Percentiles rank a stretch among this genome's conserved stretches.
Evolutionary conservation across 2,329 filamentous ascomycete genomes (phyloP).

Genomic region (Penicillium sp.): DNA sequence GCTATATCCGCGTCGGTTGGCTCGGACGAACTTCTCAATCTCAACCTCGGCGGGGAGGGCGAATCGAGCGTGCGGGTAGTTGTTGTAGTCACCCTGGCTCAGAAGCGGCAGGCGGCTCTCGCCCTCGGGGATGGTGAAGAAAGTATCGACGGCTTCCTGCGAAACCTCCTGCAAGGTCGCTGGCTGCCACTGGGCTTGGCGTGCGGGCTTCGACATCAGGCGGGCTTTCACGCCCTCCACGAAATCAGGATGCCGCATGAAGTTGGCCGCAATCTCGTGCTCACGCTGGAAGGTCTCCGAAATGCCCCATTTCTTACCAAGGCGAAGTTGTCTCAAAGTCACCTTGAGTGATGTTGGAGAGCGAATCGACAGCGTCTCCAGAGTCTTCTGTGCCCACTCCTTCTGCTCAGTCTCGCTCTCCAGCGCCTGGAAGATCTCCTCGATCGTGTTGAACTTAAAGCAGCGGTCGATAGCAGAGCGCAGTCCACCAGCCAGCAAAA

Average conservation of each 20-base stretch:
- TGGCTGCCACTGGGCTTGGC: slow-evolving; percentile 72
- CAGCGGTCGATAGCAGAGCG: slow-evolving; percentile 81
- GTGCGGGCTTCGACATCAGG: slow-evolving; percentile 67
- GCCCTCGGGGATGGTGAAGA: slow-evolving; percentile 59
- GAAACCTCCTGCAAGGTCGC: slow-evolving; percentile 66
- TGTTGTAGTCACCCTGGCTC: slow-evolving; percentile 58
- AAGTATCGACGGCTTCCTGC: slow-evolving; percentile 59
- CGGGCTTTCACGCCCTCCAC: slow-evolving; percentile 82
- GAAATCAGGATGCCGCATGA: slow-evolving; percentile 92
- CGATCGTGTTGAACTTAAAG: slow-evolving; percentile 66
- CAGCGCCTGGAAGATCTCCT: slow-evolving; percentile 69
- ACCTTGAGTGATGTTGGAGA: slow-evolving; percentile 88
- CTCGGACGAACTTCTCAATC: slow-evolving; percentile 48
- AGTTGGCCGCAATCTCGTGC: slow-evolving; percentile 75
- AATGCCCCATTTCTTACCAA: slow-evolving; percentile 75
- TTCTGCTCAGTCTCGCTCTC: slow-evolving; percentile 54
- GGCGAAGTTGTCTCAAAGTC: slow-evolving; percentile 74
- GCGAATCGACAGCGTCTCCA: slow-evolving; percentile 69
- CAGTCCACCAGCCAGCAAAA: slow-evolving; percentile 64
- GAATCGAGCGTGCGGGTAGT: slow-evolving; percentile 69
- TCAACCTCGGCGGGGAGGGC: slow-evolving; percentile 68
- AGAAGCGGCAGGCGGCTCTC: slow-evolving; percentile 59
- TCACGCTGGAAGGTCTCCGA: slow-evolving; percentile 80
- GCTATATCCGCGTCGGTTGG: slow-evolving; percentile 40
- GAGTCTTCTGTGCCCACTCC: slow-evolving; percentile 75